These are phyloP conservation scores for Trebouxia sp. DNA, from an alignment of 139 green algal species.

Conservation along the genomic window DNA sequence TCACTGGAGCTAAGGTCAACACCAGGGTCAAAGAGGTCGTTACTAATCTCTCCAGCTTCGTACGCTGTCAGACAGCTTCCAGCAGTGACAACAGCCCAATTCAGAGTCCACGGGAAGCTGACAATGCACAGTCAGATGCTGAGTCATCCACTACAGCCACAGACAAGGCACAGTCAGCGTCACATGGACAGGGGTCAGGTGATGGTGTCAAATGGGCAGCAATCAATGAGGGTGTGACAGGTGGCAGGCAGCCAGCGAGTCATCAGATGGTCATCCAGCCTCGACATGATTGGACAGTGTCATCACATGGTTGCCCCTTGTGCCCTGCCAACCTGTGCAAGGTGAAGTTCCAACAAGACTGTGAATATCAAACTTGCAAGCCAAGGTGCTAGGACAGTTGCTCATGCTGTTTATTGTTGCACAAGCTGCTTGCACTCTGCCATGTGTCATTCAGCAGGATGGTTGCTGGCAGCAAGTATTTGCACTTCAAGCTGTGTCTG, in stretches of 20 bases:
- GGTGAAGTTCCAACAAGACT: slow-evolving; percentile 16
- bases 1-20: slow-evolving; percentile 59
- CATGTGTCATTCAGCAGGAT: no score
- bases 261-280: slow-evolving; percentile 31
- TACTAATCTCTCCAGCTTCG: slow-evolving; percentile 68
- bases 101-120: not conserved
- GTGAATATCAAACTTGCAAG: no score
- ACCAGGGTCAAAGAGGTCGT: slow-evolving; percentile 60
- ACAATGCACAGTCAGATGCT: not conserved
- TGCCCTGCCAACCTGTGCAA: slow-evolving; percentile 88
- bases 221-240: no score
- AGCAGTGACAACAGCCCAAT: not conserved
- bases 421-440: no score
- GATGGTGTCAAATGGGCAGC: slow-evolving; percentile 5
- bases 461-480: no score
- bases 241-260: no score
- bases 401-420: no score
- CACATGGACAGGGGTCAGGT: not conserved
- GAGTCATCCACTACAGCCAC: not conserved
- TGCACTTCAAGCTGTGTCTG: no score
- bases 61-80: slow-evolving; percentile 36
- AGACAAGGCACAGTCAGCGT: not conserved
- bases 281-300: not conserved
- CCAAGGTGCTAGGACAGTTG: no score
- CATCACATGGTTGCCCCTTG: slow-evolving; percentile 61